Evolutionary conservation across 108 stramenopile species (phyloP).

Genomic region (Pseudonitzschia delicatissima): DNA sequence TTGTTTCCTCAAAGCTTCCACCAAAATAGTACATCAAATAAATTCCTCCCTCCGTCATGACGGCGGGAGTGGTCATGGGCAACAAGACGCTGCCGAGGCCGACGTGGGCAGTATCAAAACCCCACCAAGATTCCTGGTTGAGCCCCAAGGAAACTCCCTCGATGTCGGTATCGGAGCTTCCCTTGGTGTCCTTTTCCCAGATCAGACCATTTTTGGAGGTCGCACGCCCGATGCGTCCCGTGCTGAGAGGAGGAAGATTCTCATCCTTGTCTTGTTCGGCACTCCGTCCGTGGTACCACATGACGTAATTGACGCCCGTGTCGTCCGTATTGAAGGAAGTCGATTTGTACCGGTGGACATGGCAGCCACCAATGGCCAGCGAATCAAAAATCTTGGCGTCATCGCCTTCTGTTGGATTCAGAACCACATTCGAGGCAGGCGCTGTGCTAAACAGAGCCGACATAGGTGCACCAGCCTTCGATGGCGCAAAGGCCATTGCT

Average conservation of each 20-base stretch:
- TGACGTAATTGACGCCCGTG: constrained; percentile 64
- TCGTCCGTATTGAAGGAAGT: constrained; percentile 29
- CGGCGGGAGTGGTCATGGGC: constrained; percentile 80
- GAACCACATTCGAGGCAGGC: not conserved
- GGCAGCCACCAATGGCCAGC: constrained; percentile 62
- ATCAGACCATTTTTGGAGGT: constrained; percentile 67
- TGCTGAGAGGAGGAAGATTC: constrained; percentile 63
- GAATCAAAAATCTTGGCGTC: constrained; percentile 34
- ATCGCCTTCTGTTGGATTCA: not conserved
- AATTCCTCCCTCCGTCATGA: constrained; percentile 80
- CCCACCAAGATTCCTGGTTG: constrained; percentile 91
- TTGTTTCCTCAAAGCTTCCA: constrained; percentile 78
- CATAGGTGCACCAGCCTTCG: not conserved
- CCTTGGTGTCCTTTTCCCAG: constrained; percentile 42
- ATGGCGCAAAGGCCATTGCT: not conserved
- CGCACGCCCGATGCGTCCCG: constrained; percentile 79
- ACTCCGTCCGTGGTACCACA: constrained; percentile 85
- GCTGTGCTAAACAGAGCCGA: not conserved
- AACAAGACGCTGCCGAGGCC: constrained; percentile 87
- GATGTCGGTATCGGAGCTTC: not conserved
- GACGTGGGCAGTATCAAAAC: constrained; percentile 88
- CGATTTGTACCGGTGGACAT: constrained; percentile 71
- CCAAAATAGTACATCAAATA: constrained; percentile 93
- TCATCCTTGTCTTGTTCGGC: constrained; percentile 29
- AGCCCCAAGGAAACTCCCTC: constrained; percentile 63